Base-by-base conservation (phyloP, 352 stramenopile species). In the Globisporangium spiculum region DNA sequence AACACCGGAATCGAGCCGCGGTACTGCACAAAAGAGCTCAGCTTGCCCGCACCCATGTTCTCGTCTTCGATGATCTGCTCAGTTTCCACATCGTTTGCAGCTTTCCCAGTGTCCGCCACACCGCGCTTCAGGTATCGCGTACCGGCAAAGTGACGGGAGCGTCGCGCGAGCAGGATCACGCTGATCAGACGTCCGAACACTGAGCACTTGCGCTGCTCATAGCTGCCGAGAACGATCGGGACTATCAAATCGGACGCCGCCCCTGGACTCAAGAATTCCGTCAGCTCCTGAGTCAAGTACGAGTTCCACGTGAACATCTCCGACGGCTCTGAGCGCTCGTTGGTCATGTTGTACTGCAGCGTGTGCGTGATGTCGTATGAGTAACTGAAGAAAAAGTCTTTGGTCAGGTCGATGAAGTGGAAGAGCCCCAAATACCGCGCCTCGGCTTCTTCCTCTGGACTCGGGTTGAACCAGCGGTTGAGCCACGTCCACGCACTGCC, bases 311-410 rank as follows among this genome's bases (percentile, higher is more conserved):
- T 91, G 64, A 96, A 96, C 94, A 99, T 99, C 70, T 98, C 93
- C 32, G 98, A 93, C 26, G 87, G 83, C 38, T 86, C 82, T 0
- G 83, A 80, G 32, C 83, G 70, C 50, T 92, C 83, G 2, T 84
- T 90, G 14, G 97, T 92, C 88, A 99, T 99, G 69, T 99, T 99
- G 74, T 99, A 87, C 80, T 99, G 97, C 62, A 99, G 77, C 58
- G 91, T 98, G 72, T 97, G 87, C 20, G 98, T 99, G 55, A 99
- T 85, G 70, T 99, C 96, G 73, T 99, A 99, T 56, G 96, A 99
- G 74, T 99, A 99, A 60, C 88, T 98, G 76, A 99, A 99, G 83
- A 97, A 99, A 74, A 99, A 99, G 70, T 99, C 98, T 71, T 99
- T 99, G 8, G 96, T 98, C 22, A 99, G 83, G 74, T 99, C 97